These are phyloP conservation scores for Strobilomyces dryophilus DNA, from an alignment of 768 basidiomycete genomes.

Conservation along the genomic window DNA sequence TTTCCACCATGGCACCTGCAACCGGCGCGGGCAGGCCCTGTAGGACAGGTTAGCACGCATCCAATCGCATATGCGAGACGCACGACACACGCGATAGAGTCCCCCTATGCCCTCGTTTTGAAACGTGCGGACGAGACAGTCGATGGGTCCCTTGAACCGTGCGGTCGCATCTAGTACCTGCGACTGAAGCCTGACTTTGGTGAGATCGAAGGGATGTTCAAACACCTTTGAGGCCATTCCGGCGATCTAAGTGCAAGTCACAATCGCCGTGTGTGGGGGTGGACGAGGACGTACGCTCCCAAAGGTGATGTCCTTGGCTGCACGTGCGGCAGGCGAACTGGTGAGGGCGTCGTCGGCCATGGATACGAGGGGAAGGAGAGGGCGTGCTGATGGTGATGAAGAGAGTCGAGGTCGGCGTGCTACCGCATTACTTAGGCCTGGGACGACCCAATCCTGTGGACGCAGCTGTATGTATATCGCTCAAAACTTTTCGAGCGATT, in stretches of 20 bases:
- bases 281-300: slow-evolving; percentile 46
- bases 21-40: slow-evolving; percentile 91
- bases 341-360: slow-evolving; percentile 23
- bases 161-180: slow-evolving; percentile 71
- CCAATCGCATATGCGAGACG: not conserved
- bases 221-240: slow-evolving; percentile 85
- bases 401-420: slow-evolving; percentile 6
- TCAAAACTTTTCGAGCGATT: slow-evolving; percentile 7
- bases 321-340: slow-evolving; percentile 16
- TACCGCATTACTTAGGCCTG: slow-evolving; percentile 24
- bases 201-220: slow-evolving; percentile 94
- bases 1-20: slow-evolving; percentile 89
- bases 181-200: slow-evolving; percentile 90
- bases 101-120: slow-evolving; percentile 77
- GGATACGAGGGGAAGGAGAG: too few relatives aligned
- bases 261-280: not conserved
- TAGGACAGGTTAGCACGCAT: slow-evolving; percentile 1
- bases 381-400: not conserved
- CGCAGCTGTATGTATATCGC: slow-evolving; percentile 9
- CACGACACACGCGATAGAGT: slow-evolving; percentile 71
- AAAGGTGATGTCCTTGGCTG: slow-evolving; percentile 49
- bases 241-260: slow-evolving; percentile 49
- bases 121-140: slow-evolving; percentile 83
- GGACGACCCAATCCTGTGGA: slow-evolving; percentile 24
- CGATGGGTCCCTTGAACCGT: slow-evolving; percentile 80